Evolutionary conservation across 2,329 filamentous ascomycete species (phyloP).

Genomic region (Beauveria brongniartii): DNA sequence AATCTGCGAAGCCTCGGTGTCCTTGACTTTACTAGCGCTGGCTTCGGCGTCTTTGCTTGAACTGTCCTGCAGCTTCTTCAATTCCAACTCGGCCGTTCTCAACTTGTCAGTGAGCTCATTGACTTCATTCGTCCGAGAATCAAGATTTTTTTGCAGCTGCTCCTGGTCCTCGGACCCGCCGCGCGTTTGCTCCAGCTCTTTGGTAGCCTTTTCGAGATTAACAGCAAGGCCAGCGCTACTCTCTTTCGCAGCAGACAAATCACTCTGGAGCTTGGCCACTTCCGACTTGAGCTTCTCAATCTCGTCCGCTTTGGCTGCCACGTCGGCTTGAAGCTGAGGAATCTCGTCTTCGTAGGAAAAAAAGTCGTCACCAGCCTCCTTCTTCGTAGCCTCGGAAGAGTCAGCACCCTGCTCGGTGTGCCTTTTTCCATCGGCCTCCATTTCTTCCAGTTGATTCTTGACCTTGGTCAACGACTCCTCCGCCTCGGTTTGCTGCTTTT

Average conservation of each 20-base stretch:
- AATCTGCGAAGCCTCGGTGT: conserved; percentile 28
- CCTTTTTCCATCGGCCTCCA: conserved; percentile 42
- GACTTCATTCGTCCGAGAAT: conserved; percentile 40
- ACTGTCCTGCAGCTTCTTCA: conserved; percentile 35
- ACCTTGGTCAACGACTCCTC: conserved; percentile 56
- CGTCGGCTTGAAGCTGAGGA: conserved; percentile 67
- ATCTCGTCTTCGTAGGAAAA: conserved; percentile 91
- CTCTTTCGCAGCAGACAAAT: conserved; percentile 64
- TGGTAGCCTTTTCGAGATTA: conserved; percentile 59
- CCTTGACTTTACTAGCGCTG: conserved; percentile 25
- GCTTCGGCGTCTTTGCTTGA: conserved; percentile 25
- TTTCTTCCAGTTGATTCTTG: conserved; percentile 53
- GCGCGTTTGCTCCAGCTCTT: conserved; percentile 47
- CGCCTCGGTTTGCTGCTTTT: conserved; percentile 64
- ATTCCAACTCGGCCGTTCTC: conserved; percentile 33
- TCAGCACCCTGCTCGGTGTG: conserved; percentile 11
- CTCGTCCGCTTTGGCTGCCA: conserved; percentile 62
- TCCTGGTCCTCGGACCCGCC: conserved; percentile 32
- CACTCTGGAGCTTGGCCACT: conserved; percentile 58
- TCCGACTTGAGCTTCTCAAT: conserved; percentile 63
- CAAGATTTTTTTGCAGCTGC: conserved; percentile 41
- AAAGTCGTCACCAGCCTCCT: conserved; percentile 57
- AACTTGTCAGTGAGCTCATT: conserved; percentile 42
- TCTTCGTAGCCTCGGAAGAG: conserved; percentile 7
- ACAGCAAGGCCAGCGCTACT: conserved; percentile 58